A percentile compares a stretch with the other conserved stretches of the same genome.
Conservation (phyloP, 78 protist genomes). For the Dictyostelium citrinum region DNA sequence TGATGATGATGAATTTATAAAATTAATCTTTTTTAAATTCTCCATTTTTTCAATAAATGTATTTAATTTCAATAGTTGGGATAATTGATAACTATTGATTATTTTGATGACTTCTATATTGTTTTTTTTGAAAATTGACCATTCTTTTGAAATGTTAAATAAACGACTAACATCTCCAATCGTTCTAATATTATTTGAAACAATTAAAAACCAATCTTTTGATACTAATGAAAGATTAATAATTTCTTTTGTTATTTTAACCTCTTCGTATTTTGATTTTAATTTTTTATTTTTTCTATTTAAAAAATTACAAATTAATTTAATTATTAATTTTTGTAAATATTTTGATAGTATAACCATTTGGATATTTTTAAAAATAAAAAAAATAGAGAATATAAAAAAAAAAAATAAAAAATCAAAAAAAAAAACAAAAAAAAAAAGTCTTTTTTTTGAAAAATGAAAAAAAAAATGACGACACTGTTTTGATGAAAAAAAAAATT, state of each 20-base stretch:
- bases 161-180: neutral
- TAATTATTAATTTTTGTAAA: neutral
- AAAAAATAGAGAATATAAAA: no score
- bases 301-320: neutral
- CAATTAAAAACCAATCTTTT: neutral
- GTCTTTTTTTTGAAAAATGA: no score
- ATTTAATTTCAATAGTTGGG: neutral
- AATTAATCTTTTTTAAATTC: neutral
- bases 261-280: no score
- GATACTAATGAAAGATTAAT: neutral
- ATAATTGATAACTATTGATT: neutral
- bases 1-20: neutral
- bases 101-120: neutral
- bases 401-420: no score
- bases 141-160: neutral
- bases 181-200: neutral
- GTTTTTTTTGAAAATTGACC: neutral
- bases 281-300: neutral
- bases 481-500: no score
- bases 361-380: neutral
- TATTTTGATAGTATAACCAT: neutral
- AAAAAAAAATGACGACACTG: no score
- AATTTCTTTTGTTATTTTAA: neutral
- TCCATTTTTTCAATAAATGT: neutral
- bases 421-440: no score